Conservation (phyloP, 2,329 filamentous ascomycete species). For the Pseudogymnoascus sp. region DNA sequence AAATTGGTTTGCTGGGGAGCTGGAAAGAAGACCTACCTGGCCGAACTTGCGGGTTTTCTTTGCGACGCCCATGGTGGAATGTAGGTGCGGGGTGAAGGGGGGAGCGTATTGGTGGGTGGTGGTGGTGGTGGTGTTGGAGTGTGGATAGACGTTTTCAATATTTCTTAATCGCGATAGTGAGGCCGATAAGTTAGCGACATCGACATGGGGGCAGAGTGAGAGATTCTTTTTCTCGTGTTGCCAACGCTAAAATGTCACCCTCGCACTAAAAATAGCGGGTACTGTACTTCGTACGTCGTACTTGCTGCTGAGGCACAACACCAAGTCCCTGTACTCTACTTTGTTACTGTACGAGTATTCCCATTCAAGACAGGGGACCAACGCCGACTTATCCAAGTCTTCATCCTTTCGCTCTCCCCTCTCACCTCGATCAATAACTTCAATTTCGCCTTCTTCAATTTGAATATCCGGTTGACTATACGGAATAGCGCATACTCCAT, state of each 20-base stretch:
- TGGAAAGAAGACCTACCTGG: constrained; percentile 36
- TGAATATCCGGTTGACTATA: neutral
- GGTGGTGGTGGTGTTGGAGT: neutral
- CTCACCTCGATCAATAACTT: constrained; percentile 3
- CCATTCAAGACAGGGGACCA: constrained; percentile 6
- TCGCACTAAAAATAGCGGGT: constrained; percentile 8
- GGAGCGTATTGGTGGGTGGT: neutral
- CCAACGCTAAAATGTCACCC: constrained; percentile 5
- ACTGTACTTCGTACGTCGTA: neutral
- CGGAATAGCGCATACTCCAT: neutral
- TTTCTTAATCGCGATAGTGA: constrained; percentile 10
- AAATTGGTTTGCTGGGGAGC: constrained; percentile 22
- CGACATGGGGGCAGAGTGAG: neutral
- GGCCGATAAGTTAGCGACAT: constrained; percentile 2
- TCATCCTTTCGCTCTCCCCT: neutral
- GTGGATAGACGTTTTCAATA: neutral
- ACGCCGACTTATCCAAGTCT: neutral
- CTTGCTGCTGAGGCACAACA: neutral
- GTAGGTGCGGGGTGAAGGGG: neutral
- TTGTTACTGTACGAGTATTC: neutral
- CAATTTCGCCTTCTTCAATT: neutral
- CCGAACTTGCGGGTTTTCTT: constrained; percentile 93
- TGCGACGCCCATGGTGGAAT: constrained; percentile 63
- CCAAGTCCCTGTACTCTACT: neutral
- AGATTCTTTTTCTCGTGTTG: constrained; percentile 2